Base-by-base conservation (phyloP, 768 basidiomycete genomes). In the Boletus rubropictus region DNA sequence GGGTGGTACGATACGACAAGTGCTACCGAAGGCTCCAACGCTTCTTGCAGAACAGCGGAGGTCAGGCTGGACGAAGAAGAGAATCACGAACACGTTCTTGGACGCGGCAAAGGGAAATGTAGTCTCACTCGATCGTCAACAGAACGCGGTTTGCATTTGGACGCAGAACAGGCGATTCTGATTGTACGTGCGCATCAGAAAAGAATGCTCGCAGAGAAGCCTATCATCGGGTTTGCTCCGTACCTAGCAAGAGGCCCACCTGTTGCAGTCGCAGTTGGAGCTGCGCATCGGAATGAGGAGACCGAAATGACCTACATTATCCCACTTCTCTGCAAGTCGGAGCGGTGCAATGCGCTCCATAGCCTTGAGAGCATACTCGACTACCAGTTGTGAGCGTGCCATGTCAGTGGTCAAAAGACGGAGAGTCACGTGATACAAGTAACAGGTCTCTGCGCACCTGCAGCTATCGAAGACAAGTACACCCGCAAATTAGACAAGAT, bases 331-430 rank as follows among this genome's bases (percentile, higher is more conserved):
- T 15, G 94, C 93, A 7, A 96, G 74, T 31, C 79, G 73, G 18
- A 91, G 75, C 3, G 94, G 94, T 1, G 93, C 92, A 53, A 96
- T 86, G 22, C 81, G 77, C 52, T 88, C 85, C 84, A 91, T 86
- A 0, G 83, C 81, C 35, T 70, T 74, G 55, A 76, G 78, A 10
- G 84, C 78, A 27, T 73, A 68, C 62, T 76, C 81, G 6, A 51
- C 47, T 21, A 58, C 37, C 2, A 54, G 18, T 9, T 51, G 48
- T n/a, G 58, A 57, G 8, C 3, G 34, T n/a, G 49, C 21, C 55
- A 58, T 57, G 15, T 12, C 7, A 7, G 15, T n/a, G 32, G n/a
- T 12, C 2, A 14, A 39, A 5, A n/a, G 22, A 24, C 5, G 4
- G 0, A 20, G 27, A 32, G 48, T 61, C 58, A 59, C 58, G 58